Evolutionary conservation across 441 rosid genomes (phyloP), one percentile per base, ranked within the genome.

Genomic region (Jatropha multifida): DNA sequence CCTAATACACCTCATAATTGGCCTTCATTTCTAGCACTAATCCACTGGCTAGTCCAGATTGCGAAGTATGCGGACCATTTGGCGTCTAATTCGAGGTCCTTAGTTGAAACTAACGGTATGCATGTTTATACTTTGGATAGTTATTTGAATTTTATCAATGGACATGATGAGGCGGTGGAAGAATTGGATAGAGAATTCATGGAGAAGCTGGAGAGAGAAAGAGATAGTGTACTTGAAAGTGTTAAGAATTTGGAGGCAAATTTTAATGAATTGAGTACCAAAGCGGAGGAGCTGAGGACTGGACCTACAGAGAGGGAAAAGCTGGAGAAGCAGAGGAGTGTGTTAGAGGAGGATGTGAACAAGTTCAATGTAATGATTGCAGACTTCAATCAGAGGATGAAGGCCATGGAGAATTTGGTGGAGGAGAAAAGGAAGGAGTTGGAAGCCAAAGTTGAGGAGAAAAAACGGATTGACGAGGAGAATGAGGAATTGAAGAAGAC

Each of bases 1-100:
- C 94, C 93, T 7, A 90, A 88, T 44, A 86, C 98, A 15, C 99
- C 94, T 37, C 96, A 90, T 85, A 90, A 94, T 54, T 95, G 96
- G 98, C 98, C 98, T 17, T 81, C 85, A 6, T 87, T 86, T 74
- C 89, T 95, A 18, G 92, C 86, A 23, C 78, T 89, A 64, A 68
- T 90, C 15, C 91, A 90, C 79, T 93, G 98, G 98, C 54, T 93
- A 44, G 98, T 95, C 9, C 93, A 95, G 79, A 75, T 87, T 40
- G 92, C 87, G 7, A 77, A 78, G 70, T 87, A 75, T 68, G 71
- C 17, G 56, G 84, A 92, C 7, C 81, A 88, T 69, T 23, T 83
- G 46, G 71, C 73, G 0, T 73, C 76, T 4, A 79, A 80, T 71
- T 65, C 86, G 11, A n/a, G 78, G 27, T 70, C 76, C 4, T 81